Base-by-base conservation (phyloP, 2,329 filamentous ascomycete species). In the Trichophyton benhamiae region DNA sequence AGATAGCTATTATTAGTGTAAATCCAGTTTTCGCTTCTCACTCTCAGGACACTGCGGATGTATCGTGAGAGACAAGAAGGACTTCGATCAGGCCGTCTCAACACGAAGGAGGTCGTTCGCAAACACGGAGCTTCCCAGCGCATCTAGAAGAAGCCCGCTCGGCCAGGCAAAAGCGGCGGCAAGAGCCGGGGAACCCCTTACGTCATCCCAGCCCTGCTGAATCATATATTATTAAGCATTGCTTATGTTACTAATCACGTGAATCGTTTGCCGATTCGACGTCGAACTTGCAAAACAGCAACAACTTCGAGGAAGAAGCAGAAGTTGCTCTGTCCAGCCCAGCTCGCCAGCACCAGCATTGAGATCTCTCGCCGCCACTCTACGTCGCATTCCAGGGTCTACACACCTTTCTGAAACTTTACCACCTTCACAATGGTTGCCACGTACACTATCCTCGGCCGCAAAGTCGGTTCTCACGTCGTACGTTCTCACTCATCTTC, bases 391-490 rank as follows among this genome's bases (percentile, higher is more conserved):
- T 27, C 38, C 55, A 58, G 33, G 55, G 55, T 42, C 17, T 42
- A 58, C 20, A 22, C 27, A 13, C 33, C 55, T 53, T 44, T 44
- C 53, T 41, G 13, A 6, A 13, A 41, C 38, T 5, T 3, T 59
- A 11, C 57, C 8, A 20, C 41, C 5, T 63, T 71, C 73, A 78
- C 72, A 68, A 80, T 80, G 78, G 78, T 80, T 68, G 76, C 73
- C 66, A 76, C 77, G 69, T 81, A 80, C 74, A 76, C 74, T 67
- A 70, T 81, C 68, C 75, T 76, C 69, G 79, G 79, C 73, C 76
- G 74, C 68, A 76, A 80, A 69, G 72, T 81, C 71, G 78, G 78
- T 69, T 80, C 79, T 61, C 79, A 81, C 71, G 68, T 77, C 62
- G 77, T 80, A 77, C 66, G 78, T 79, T 58, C 52, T 48, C 57